These are phyloP conservation scores for Allomyces arbusculus DNA, from an alignment of 192 early-diverging fungal genomes.

Conservation along the genomic window DNA sequence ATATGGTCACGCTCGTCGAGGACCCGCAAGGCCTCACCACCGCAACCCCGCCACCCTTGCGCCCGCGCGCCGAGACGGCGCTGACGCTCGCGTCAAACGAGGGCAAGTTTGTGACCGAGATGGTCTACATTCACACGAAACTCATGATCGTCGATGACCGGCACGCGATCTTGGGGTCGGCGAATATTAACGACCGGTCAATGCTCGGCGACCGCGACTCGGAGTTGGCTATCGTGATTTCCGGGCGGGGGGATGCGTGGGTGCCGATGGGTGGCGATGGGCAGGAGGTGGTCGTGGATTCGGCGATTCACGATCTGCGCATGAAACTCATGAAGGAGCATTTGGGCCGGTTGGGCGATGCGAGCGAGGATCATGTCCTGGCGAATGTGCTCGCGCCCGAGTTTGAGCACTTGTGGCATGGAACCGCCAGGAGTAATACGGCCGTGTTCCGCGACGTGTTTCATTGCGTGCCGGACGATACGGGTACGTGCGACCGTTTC, in stretches of 20 bases:
- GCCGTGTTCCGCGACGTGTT: constrained; percentile 56
- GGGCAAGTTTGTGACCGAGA: constrained; percentile 39
- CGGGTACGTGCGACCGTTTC: constrained; percentile 36
- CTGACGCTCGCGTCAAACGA: neutral
- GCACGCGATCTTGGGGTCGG: constrained; percentile 61
- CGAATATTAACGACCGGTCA: constrained; percentile 84
- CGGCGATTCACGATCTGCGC: neutral
- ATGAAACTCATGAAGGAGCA: neutral
- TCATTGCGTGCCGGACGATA: constrained; percentile 68
- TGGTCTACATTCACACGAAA: constrained; percentile 73
- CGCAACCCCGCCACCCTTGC: neutral
- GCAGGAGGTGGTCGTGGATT: constrained; percentile 6
- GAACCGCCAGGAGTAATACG: constrained; percentile 44
- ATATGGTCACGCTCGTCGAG: too few relatives aligned
- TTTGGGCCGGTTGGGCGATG: neutral
- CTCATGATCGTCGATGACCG: constrained; percentile 74
- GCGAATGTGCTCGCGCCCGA: neutral
- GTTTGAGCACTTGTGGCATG: constrained; percentile 33
- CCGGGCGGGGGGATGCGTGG: constrained; percentile 3
- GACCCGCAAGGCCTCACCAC: neutral
- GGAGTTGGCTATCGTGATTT: constrained; percentile 62
- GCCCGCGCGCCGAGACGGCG: neutral
- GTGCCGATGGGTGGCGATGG: constrained; percentile 10
- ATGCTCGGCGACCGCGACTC: constrained; percentile 70
- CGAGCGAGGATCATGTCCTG: neutral